Evolutionary conservation across 179 eudicot species (phyloP).

Genomic region (Carnegiea gigantea): DNA sequence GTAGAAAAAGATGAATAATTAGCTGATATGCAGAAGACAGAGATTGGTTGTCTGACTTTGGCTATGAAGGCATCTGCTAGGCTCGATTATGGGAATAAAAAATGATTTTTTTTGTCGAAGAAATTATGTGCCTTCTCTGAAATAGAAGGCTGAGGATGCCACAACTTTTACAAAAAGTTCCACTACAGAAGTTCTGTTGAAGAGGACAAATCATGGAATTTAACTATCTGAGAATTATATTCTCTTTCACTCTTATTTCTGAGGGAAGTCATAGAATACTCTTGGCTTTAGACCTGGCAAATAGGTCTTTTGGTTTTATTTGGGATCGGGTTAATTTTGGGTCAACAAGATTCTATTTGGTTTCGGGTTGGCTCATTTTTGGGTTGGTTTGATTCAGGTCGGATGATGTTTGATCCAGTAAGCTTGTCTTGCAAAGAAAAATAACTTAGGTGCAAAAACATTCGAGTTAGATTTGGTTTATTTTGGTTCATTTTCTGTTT

Average conservation of each 20-base stretch:
- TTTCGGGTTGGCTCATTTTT: no score
- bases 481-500: no score
- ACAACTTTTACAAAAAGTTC: slow-evolving; percentile 34
- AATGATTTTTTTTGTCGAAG: slow-evolving; percentile 2
- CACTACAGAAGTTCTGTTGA: slow-evolving; percentile 24
- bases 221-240: neutral
- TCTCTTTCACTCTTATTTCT: slow-evolving; percentile 1
- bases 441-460: no score
- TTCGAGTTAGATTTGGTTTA: no score
- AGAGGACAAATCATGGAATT: slow-evolving; percentile 27
- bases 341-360: no score
- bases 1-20: slow-evolving; percentile 12
- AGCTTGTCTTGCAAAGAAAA: no score
- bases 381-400: no score
- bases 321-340: no score
- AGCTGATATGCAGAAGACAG: slow-evolving; percentile 19
- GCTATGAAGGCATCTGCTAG: slow-evolving; percentile 29
- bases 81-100: slow-evolving; percentile 30
- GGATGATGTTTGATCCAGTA: no score
- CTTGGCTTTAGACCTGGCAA: neutral
- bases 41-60: slow-evolving; percentile 32
- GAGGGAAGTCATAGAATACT: slow-evolving; percentile 18
- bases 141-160: slow-evolving; percentile 28
- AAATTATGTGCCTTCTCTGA: slow-evolving; percentile 13
- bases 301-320: no score